Percentiles rank a stretch among this genome's conserved stretches.
Evolutionary conservation across 352 stramenopile genomes (phyloP).

Genomic region (Globisporangium splendens): DNA sequence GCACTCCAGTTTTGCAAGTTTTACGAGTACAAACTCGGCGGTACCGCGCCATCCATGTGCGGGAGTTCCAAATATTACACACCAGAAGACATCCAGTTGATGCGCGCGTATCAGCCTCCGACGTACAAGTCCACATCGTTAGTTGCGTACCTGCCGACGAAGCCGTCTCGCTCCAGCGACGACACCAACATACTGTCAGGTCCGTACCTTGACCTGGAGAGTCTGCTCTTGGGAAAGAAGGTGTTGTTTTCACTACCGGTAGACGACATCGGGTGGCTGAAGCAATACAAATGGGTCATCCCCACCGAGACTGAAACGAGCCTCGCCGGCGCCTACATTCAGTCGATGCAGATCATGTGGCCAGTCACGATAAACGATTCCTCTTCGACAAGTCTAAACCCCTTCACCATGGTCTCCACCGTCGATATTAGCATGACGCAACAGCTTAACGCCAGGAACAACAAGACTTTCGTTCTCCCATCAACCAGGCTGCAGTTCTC

Average conservation of each 20-base stretch:
- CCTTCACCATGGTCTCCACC: not conserved
- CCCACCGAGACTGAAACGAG: not conserved
- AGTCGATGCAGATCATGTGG: constrained; percentile 2
- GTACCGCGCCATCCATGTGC: constrained; percentile 10
- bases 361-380: not conserved
- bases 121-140: not conserved
- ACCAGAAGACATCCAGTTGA: not conserved
- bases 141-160: not conserved
- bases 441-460: not conserved
- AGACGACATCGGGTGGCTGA: not conserved
- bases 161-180: not conserved
- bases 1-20: constrained; percentile 18
- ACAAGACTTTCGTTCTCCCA: constrained; percentile 1
- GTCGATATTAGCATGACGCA: not conserved
- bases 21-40: constrained; percentile 17
- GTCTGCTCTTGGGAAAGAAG: not conserved
- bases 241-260: not conserved
- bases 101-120: not conserved
- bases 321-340: not conserved
- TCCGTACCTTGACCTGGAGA: not conserved
- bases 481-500: not conserved
- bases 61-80: constrained; percentile 3
- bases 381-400: not conserved
- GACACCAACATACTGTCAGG: not conserved
- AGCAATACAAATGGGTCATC: not conserved